Base-by-base conservation (phyloP, 208 protist species). In the Leishmania lainsoni region DNA sequence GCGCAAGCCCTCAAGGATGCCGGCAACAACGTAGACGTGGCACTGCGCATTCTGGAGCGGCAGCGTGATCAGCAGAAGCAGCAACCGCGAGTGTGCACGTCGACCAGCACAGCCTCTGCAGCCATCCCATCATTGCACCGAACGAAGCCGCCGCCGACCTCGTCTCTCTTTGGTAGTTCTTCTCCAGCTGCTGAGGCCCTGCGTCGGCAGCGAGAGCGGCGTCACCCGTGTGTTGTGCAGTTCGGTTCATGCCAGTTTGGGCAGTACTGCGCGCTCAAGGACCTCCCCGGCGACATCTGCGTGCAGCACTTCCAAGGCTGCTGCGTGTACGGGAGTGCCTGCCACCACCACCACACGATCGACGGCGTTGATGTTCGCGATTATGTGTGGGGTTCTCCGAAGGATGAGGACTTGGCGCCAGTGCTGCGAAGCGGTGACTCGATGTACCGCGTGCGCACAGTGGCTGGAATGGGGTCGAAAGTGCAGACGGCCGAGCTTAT, bases 191-290 rank as follows among this genome's bases (percentile, higher is more conserved):
- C 35, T 12, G 35, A 65, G 52, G 26, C 65, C n/a, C 10, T 70
- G 45, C 71, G 78, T 17, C 51, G 71, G 56, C 73, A 81, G 81
- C 73, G 59, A 20, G 39, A 35, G 54, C 78, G 54, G 32, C 73
- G 42, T 35, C 94, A 97, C 76, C 94, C 94, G 1, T 97, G 94
- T 72, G 85, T 96, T 32, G 91, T 92, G 35, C 92, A 95, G 81
- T 92, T 91, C 80, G 93, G 93, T 68, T 86, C 32, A 8, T 97
- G 94, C 76, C 58, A 79, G 73, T 96, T 81, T 75, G 94, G 94
- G 12, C 65, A 92, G n/a, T 56, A 63, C 51, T 97, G 94, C 61
- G 61, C 77, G 6, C 81, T 97, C 35, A 86, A 82, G 52, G 85
- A 95, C 69, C 86, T 87, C 52, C 94, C 94, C 1, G 91, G 90